Evolutionary conservation across 441 rosid species (phyloP), one percentile per base, ranked within the genome.

Genomic region (Rhodomyrtus psidioides): DNA sequence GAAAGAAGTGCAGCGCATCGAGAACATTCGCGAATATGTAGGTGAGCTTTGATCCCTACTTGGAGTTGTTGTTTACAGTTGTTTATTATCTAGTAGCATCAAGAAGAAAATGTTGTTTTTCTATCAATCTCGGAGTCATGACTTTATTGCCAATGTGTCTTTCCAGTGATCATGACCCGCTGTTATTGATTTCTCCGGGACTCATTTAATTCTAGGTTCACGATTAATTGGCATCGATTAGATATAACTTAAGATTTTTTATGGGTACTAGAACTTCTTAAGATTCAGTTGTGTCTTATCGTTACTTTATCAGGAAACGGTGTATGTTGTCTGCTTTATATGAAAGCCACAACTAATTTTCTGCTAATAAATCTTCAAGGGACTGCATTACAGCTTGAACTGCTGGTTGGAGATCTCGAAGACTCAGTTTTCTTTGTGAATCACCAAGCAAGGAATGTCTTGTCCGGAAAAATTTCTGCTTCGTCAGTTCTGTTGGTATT

Each of bases 321-420:
- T 1, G 49, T 39, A 10, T 34, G n/a, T 39, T 34, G n/a, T 39
- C 79, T 70, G 79, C 79, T 21, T 21, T 70, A n/a, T 70, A 70
- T 70, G 79, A 70, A 10, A 55, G 23, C 76, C 24, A 28, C 46
- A 49, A 21, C 90, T 90, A 82, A 82, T 79, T 86, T 85, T 85
- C 62, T 79, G 30, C 17, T 27, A 55, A 85, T 83, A 51, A 21
- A 87, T 76, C 57, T 89, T 89, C 82, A 93, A 96, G 98, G 93
- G 87, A 93, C 92, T 86, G 90, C 91, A 46, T 88, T 94, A 84
- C 87, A 89, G 86, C 90, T 96, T 91, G 99, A 96, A 91, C 93
- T 94, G 91, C 88, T 94, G 81, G 93, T 96, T 86, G 99, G 99
- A 82, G 97, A 96, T 88, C 94, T 95, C 55, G 99, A 96, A 89